Evolutionary conservation across 371 early-diverging fungal species (phyloP).

Genomic region (Quaeritorhiza haematococci): DNA sequence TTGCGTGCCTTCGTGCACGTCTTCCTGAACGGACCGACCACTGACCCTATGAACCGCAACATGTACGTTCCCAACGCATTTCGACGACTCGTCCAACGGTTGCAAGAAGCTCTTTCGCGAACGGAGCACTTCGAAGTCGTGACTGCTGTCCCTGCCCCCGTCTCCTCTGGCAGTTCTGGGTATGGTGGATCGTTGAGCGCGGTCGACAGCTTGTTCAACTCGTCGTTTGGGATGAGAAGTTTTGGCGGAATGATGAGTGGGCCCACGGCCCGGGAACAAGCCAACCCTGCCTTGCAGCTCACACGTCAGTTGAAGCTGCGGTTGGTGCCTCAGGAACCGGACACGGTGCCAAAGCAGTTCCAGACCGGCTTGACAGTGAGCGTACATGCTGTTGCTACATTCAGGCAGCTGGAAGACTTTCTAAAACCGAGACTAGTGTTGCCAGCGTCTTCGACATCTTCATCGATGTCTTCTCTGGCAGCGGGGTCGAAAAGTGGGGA

Average conservation of each 20-base stretch:
- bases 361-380: constrained; percentile 63
- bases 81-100: constrained; percentile 49
- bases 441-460: not conserved
- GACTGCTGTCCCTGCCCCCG: constrained; percentile 20
- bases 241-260: not conserved
- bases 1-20: constrained; percentile 41
- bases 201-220: constrained; percentile 17
- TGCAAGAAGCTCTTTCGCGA: constrained; percentile 72
- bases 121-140: constrained; percentile 68
- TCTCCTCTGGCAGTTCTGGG: not conserved
- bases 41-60: constrained; percentile 16
- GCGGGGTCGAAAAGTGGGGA: not conserved
- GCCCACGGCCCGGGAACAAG: constrained; percentile 8
- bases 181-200: too few relatives aligned
- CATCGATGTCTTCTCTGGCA: not conserved
- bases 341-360: constrained; percentile 45
- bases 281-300: constrained; percentile 63
- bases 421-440: constrained; percentile 34
- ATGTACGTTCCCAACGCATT: constrained; percentile 31
- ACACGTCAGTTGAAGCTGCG: constrained; percentile 67
- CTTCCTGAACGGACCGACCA: constrained; percentile 47
- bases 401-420: constrained; percentile 73
- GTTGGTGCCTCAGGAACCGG: constrained; percentile 43
- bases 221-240: constrained; percentile 1
- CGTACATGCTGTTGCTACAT: constrained; percentile 81